Base-by-base conservation (phyloP, 768 basidiomycete species). In the Calocera viscosa region DNA sequence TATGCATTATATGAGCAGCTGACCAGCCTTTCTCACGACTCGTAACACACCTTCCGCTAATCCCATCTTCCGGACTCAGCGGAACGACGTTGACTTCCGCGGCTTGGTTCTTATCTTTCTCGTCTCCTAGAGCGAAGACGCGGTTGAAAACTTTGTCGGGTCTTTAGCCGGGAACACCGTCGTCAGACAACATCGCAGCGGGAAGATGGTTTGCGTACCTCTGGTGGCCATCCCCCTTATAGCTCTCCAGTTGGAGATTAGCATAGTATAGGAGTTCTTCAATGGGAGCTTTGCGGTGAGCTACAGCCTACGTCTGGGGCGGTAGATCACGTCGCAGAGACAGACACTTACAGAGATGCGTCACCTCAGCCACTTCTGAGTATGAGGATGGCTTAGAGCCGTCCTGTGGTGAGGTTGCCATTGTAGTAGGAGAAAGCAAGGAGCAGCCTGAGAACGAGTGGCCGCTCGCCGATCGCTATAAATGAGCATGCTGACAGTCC, bases 181-280 rank as follows among this genome's bases (percentile, higher is more conserved):
- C 19, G 24, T 47, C 7, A 47, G 43, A 17, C 5, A 3, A 24
- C n/a, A n/a, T 47, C 5, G 43, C 5, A 14, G 19, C 2, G 24
- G 30, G 8, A 8, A 19, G 16, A 28, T 28, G 19, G 10, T 26
- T 2, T 19, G 30, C 53, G n/a, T 60, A 5, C 26, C 5, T 26
- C 14, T 60, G 14, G 30, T 14, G 53, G 2, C 53, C 53, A 28
- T 60, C n/a, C n/a, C n/a, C 53, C 26, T 26, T 60, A 26, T 60
- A 60, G 16, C 14, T 60, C 30, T 60, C 53, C 53, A 11, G 53
- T 19, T 60, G 53, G 24, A 60, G 14, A 19, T 60, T 60, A 10
- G 53, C 53, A 60, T 60, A 60, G 53, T 60, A 60, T 11, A 60
- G 53, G 14, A 60, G 53, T 26, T 60, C 53, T 19, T 60, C 53